Evolutionary conservation across 1,284 basidiomycete species (phyloP).

Genomic region (Lentinula novae-zelandiae): DNA sequence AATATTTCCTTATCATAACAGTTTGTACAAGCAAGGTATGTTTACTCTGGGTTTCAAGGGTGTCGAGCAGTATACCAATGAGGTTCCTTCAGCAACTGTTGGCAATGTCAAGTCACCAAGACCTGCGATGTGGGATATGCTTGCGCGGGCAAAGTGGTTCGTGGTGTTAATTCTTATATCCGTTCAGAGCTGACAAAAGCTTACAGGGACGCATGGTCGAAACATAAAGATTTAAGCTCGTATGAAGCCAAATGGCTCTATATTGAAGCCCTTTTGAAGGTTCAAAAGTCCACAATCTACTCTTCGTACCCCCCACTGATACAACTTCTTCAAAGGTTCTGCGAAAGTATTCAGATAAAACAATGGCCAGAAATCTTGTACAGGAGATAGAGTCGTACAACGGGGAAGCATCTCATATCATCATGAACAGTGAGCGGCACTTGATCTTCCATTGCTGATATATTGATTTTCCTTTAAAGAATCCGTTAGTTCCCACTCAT

Average conservation of each 20-base stretch:
- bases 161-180: not conserved
- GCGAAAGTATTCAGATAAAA: slow-evolving; percentile 80
- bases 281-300: slow-evolving; percentile 25
- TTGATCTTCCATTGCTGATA: not conserved
- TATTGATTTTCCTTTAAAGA: not conserved
- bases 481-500: slow-evolving; percentile 2
- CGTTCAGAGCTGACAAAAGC: slow-evolving; percentile 23
- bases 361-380: slow-evolving; percentile 71
- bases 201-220: slow-evolving; percentile 90
- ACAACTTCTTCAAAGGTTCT: slow-evolving; percentile 52
- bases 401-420: slow-evolving; percentile 64
- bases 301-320: not conserved
- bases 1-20: slow-evolving; percentile 25
- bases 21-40: slow-evolving; percentile 88
- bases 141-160: slow-evolving; percentile 93
- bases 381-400: slow-evolving; percentile 82
- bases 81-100: slow-evolving; percentile 66
- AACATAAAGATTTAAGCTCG: slow-evolving; percentile 77
- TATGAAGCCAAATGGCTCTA: slow-evolving; percentile 89
- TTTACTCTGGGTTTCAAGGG: not conserved
- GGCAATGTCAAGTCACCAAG: slow-evolving; percentile 80
- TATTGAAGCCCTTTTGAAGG: slow-evolving; percentile 85
- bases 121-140: slow-evolving; percentile 90
- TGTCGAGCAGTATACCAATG: slow-evolving; percentile 13
- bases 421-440: slow-evolving; percentile 59